A percentile compares a stretch with the other conserved stretches of the same genome.
Evolutionary conservation across 1,284 basidiomycete genomes (phyloP).

Genomic region (Cryptococcus floricola): DNA sequence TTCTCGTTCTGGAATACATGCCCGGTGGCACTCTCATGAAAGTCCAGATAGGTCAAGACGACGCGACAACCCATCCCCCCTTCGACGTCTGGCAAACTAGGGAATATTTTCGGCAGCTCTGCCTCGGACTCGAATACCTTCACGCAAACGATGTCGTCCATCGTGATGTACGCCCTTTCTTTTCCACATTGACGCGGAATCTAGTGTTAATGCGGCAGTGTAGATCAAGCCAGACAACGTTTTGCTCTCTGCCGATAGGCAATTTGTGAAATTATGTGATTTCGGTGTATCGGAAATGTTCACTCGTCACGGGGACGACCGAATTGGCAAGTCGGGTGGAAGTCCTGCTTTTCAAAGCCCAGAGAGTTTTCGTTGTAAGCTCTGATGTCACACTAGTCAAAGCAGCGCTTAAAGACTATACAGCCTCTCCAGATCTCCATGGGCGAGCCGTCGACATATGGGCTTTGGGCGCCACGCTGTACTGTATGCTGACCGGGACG

Average conservation of each 20-base stretch:
- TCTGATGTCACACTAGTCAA: neutral
- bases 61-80: constrained; percentile 40
- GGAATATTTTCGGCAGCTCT: constrained; percentile 55
- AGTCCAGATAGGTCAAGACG: constrained; percentile 43
- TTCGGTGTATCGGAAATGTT: constrained; percentile 60
- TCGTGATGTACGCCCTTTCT: constrained; percentile 44
- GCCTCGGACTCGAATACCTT: constrained; percentile 55
- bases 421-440: constrained; percentile 36
- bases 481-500: constrained; percentile 54
- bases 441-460: constrained; percentile 56
- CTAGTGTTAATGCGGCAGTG: neutral
- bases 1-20: constrained; percentile 55
- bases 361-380: constrained; percentile 46
- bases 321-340: constrained; percentile 51
- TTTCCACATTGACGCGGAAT: neutral
- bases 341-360: constrained; percentile 59
- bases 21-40: constrained; percentile 54
- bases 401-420: constrained; percentile 2
- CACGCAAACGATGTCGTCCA: constrained; percentile 56
- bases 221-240: constrained; percentile 57
- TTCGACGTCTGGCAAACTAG: constrained; percentile 29
- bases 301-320: constrained; percentile 48
- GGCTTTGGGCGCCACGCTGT: constrained; percentile 56
- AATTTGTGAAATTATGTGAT: constrained; percentile 56
- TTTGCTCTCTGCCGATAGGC: constrained; percentile 52